phyloP scores from a whole-genome alignment of 192 early-diverging fungal genomes.

The Blastocladiella britannica region DNA sequence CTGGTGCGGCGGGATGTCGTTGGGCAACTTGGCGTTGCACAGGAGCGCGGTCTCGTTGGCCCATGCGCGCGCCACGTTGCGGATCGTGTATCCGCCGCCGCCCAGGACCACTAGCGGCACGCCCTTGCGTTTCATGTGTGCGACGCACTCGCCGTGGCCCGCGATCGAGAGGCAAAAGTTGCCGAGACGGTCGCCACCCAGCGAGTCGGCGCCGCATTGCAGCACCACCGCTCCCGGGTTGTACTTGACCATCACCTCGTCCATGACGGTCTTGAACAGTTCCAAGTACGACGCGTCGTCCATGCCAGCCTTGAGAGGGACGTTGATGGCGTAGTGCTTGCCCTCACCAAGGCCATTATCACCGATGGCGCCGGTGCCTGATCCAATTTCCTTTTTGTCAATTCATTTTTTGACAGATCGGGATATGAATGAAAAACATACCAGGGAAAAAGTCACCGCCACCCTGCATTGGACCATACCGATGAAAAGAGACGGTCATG shows the following conservation, averaged over 20 bases:
- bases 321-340: slow-evolving; percentile 84
- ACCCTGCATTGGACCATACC: no score
- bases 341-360: slow-evolving; percentile 78
- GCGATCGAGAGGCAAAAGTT: slow-evolving; percentile 84
- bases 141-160: slow-evolving; percentile 84
- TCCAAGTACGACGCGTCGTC: slow-evolving; percentile 78
- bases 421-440: no score
- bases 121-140: slow-evolving; percentile 75
- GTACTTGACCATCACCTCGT: slow-evolving; percentile 79
- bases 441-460: no score
- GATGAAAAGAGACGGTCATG: no score
- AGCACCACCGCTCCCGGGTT: slow-evolving; percentile 75
- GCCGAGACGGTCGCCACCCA: slow-evolving; percentile 81
- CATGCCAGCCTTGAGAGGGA: slow-evolving; percentile 83
- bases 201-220: slow-evolving; percentile 90
- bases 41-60: slow-evolving; percentile 81
- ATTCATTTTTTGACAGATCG: no score
- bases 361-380: no score
- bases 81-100: slow-evolving; percentile 93
- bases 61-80: slow-evolving; percentile 86
- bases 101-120: slow-evolving; percentile 82
- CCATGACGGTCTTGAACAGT: slow-evolving; percentile 71
- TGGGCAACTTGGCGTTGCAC: slow-evolving; percentile 38
- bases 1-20: slow-evolving; percentile 50
- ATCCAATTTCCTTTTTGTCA: no score